phyloP scores from a whole-genome alignment of 2,329 filamentous ascomycete genomes.

The Fusarium vanettenii region DNA sequence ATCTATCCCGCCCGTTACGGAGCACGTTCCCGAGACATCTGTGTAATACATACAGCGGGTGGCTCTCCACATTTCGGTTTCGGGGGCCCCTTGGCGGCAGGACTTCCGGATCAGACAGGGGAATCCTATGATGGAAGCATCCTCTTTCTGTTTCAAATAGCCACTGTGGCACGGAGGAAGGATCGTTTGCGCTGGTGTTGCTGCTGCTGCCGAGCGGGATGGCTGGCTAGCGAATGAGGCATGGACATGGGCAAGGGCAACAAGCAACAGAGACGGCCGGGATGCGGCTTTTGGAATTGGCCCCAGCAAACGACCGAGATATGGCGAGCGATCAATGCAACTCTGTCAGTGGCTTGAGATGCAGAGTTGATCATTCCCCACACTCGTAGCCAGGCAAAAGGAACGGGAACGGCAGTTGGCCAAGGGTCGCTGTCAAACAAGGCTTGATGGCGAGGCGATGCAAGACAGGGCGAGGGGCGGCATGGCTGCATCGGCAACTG shows the following conservation, averaged over 20 bases:
- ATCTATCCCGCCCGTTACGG: slow-evolving; percentile 13
- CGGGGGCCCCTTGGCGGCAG: not conserved
- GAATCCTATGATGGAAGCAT: not conserved
- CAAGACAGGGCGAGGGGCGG: not conserved
- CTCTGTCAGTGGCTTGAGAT: slow-evolving; percentile 12
- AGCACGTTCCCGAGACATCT: slow-evolving; percentile 4
- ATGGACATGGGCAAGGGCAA: not conserved
- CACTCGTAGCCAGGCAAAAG: not conserved
- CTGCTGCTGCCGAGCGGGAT: not conserved
- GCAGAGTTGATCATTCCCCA: slow-evolving; percentile 13
- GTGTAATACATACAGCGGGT: not conserved
- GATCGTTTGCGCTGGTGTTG: not conserved
- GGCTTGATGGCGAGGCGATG: not conserved
- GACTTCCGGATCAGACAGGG: not conserved
- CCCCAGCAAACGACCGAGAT: not conserved
- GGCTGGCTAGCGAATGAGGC: not conserved
- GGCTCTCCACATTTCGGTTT: slow-evolving; percentile 1
- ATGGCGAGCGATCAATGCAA: slow-evolving; percentile 4
- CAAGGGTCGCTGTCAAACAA: not conserved
- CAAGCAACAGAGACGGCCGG: not conserved
- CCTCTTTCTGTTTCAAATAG: slow-evolving; percentile 5
- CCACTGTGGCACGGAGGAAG: slow-evolving; percentile 1
- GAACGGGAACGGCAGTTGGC: slow-evolving; percentile 1
- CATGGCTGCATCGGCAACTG: not conserved
- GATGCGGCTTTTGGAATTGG: not conserved